Evolutionary conservation across 495 filamentous ascomycete species (phyloP).

Genomic region (Elaphomyces granulatus): DNA sequence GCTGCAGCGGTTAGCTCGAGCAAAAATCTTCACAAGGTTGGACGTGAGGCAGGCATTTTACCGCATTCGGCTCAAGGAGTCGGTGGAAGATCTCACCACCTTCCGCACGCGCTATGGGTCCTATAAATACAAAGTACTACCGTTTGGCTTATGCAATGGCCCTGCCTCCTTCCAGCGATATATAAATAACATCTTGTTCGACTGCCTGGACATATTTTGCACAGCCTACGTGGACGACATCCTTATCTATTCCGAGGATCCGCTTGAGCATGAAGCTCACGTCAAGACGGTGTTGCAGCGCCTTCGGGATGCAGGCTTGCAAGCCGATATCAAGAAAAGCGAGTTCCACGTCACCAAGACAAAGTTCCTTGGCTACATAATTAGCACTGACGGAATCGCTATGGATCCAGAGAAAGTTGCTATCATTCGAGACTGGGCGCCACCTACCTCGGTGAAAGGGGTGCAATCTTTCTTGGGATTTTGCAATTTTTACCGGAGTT

Average conservation of each 20-base stretch:
- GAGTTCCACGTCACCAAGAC: constrained; percentile 12
- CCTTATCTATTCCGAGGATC: constrained; percentile 18
- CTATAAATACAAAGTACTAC: constrained; percentile 20
- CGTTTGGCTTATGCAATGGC: constrained; percentile 18
- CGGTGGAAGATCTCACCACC: constrained; percentile 13
- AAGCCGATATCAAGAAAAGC: constrained; percentile 13
- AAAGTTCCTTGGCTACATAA: constrained; percentile 14
- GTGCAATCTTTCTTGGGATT: constrained; percentile 18
- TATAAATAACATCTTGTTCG: constrained; percentile 15
- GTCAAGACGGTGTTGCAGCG: constrained; percentile 8
- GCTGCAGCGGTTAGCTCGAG: constrained; percentile 14
- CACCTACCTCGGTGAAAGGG: constrained; percentile 7
- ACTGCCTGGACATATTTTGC: constrained; percentile 14
- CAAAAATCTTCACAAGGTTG: constrained; percentile 30
- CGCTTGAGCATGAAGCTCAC: constrained; percentile 13
- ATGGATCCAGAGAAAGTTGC: constrained; percentile 12
- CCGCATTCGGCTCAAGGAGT: constrained; percentile 14
- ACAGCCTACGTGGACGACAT: constrained; percentile 23
- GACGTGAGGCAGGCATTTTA: constrained; percentile 30
- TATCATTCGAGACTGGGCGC: constrained; percentile 10
- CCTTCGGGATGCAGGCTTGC: constrained; percentile 6
- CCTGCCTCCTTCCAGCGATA: constrained; percentile 18
- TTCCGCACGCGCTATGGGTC: constrained; percentile 16
- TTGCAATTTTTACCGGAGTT: constrained; percentile 17
- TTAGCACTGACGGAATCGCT: constrained; percentile 9